Conservation (phyloP, 2,329 filamentous ascomycete species). For the Xylariaceae sp. region DNA sequence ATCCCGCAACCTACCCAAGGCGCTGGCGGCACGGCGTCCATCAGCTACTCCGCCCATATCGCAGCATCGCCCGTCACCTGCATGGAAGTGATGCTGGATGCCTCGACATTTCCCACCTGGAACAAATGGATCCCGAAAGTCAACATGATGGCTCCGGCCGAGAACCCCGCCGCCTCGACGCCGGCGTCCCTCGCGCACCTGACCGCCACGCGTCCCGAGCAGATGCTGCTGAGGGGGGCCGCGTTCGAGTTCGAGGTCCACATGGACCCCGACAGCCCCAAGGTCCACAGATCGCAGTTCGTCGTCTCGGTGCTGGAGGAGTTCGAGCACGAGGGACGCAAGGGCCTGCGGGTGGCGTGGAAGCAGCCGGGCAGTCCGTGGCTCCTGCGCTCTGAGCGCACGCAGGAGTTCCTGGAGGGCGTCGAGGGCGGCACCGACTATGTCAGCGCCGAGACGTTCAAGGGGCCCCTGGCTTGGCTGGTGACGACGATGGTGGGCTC, state of each 20-base stretch:
- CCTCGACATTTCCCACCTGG: conserved; percentile 30
- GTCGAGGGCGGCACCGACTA: conserved; percentile 33
- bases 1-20: conserved; percentile 29
- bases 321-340: conserved; percentile 21
- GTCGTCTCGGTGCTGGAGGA: conserved; percentile 30
- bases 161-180: conserved; percentile 2
- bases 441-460: conserved; percentile 42
- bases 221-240: conserved; percentile 27
- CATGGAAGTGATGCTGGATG: conserved; percentile 26
- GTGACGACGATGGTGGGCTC: conserved; percentile 29
- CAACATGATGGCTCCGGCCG: conserved; percentile 18
- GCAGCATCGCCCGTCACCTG: conserved; percentile 28
- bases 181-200: conserved; percentile 14
- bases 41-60: conserved; percentile 30
- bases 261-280: conserved; percentile 22
- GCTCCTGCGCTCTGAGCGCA: conserved; percentile 34
- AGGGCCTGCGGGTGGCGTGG: conserved; percentile 38
- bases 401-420: conserved; percentile 38
- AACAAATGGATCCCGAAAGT: conserved; percentile 30
- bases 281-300: conserved; percentile 14
- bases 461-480: conserved; percentile 32
- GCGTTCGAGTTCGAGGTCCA: conserved; percentile 30
- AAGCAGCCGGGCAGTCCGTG: conserved; percentile 27
- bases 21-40: conserved; percentile 21
- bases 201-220: conserved; percentile 9